A percentile compares a stretch with the other conserved stretches of the same genome.
These are phyloP conservation scores for Boletus semigastroideus DNA, from an alignment of 1,284 basidiomycete genomes.

Conservation along the genomic window DNA sequence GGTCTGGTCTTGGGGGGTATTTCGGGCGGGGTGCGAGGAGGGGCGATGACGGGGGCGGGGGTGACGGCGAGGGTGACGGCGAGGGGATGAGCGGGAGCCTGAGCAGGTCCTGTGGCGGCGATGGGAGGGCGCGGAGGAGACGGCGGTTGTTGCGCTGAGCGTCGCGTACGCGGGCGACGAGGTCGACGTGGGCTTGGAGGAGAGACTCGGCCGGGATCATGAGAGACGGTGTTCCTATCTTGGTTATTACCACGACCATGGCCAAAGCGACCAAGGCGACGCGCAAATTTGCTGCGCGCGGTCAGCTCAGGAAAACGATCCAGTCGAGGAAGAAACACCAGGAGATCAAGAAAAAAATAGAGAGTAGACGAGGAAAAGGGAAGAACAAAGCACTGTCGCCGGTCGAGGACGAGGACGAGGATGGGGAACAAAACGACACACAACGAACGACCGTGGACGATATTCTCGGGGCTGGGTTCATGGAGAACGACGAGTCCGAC, in stretches of 20 bases:
- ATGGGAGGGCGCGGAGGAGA: constrained; percentile 38
- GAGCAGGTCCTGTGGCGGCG: constrained; percentile 41
- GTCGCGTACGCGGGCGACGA: constrained; percentile 42
- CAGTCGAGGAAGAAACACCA: constrained; percentile 76
- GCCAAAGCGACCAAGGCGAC: constrained; percentile 61
- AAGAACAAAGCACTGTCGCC: constrained; percentile 40
- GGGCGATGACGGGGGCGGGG: constrained; percentile 50
- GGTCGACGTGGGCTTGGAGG: constrained; percentile 47
- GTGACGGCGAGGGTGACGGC: constrained; percentile 43
- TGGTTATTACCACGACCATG: constrained; percentile 39
- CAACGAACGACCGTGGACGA: constrained; percentile 74
- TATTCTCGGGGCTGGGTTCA: constrained; percentile 74
- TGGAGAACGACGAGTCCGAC: constrained; percentile 61
- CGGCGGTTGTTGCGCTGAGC: constrained; percentile 44
- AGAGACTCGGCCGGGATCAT: constrained; percentile 43
- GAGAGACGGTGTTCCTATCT: constrained; percentile 15
- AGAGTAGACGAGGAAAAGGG: constrained; percentile 54
- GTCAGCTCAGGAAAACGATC: constrained; percentile 84
- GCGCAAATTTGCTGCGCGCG: constrained; percentile 85
- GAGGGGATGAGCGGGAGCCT: constrained; percentile 50
- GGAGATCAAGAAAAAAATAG: constrained; percentile 69
- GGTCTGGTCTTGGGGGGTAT: constrained; percentile 46
- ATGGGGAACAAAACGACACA: constrained; percentile 10
- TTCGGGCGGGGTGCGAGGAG: constrained; percentile 37
- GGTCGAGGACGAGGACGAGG: constrained; percentile 39